A percentile compares a stretch with the other conserved stretches of the same genome.
Conservation (phyloP, 177 flowering plant species). For the Vitis hybrid region DNA sequence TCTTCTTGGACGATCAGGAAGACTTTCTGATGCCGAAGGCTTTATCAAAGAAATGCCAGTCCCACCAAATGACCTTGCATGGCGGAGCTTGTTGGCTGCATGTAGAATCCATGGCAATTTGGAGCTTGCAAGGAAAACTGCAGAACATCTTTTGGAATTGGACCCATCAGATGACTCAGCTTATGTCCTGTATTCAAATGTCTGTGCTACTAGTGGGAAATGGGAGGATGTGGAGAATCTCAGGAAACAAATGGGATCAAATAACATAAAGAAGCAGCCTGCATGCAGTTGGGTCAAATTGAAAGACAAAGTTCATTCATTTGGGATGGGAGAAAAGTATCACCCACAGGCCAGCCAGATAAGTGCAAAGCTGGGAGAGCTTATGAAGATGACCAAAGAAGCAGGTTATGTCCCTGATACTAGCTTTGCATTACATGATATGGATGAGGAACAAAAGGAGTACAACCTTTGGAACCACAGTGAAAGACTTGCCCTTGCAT, state of each 20-base stretch:
- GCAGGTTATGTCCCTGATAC: constrained; percentile 82
- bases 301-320: constrained; percentile 47
- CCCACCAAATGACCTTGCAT: constrained; percentile 62
- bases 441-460: constrained; percentile 83
- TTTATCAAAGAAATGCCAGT: constrained; percentile 67
- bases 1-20: constrained; percentile 85
- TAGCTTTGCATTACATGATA: constrained; percentile 77
- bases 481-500: constrained; percentile 85
- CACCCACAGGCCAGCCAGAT: constrained; percentile 51
- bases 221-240: constrained; percentile 72
- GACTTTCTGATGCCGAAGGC: constrained; percentile 68
- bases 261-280: constrained; percentile 60
- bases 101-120: constrained; percentile 67
- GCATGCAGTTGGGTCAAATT: constrained; percentile 83
- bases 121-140: constrained; percentile 66
- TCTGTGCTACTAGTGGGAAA: constrained; percentile 62
- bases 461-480: constrained; percentile 83
- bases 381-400: constrained; percentile 55
- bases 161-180: constrained; percentile 82
- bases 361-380: constrained; percentile 52
- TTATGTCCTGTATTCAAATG: constrained; percentile 75
- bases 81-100: constrained; percentile 82
- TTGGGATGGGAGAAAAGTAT: constrained; percentile 66
- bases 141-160: constrained; percentile 47
- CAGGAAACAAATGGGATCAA: constrained; percentile 55